Conservation (phyloP, 768 basidiomycete genomes). For the Suillus subalutaceus region DNA sequence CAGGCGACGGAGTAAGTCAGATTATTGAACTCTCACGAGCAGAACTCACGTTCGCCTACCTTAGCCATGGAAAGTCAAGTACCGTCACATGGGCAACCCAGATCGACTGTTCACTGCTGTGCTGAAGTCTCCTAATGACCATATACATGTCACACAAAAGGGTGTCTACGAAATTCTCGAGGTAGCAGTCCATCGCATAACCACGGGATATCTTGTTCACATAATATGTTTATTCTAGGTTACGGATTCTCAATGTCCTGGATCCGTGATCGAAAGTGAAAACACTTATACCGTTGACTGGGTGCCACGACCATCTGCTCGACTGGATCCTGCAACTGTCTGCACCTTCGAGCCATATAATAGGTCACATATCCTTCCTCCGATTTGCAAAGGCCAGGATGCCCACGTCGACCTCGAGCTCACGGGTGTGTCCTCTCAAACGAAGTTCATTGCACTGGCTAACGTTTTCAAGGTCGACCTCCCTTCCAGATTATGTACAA, state of each 20-base stretch:
- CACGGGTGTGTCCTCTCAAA: constrained; percentile 49
- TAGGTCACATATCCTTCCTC: constrained; percentile 71
- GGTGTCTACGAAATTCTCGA: constrained; percentile 77
- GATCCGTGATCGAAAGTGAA: constrained; percentile 61
- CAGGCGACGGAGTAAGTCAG: constrained; percentile 81
- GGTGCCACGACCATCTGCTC: constrained; percentile 78
- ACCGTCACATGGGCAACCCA: constrained; percentile 55
- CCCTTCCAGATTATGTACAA: constrained; percentile 95
- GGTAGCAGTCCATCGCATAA: constrained; percentile 41
- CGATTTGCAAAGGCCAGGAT: constrained; percentile 81
- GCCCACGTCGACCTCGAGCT: constrained; percentile 87
- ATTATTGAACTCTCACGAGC: neutral
- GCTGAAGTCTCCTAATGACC: constrained; percentile 66
- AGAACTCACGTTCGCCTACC: neutral
- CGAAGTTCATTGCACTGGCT: neutral
- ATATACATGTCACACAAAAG: constrained; percentile 70
- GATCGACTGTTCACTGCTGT: constrained; percentile 42
- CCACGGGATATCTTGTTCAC: neutral
- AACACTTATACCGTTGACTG: constrained; percentile 74
- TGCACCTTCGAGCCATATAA: constrained; percentile 65
- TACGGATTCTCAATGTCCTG: constrained; percentile 83
- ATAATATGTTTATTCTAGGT: constrained; percentile 49
- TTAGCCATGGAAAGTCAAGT: constrained; percentile 89
- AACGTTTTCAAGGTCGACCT: constrained; percentile 62
- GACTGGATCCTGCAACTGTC: constrained; percentile 59